These are phyloP conservation scores for Zasmidium citrigriseum DNA, from an alignment of 2,329 filamentous ascomycete species.

Conservation along the genomic window DNA sequence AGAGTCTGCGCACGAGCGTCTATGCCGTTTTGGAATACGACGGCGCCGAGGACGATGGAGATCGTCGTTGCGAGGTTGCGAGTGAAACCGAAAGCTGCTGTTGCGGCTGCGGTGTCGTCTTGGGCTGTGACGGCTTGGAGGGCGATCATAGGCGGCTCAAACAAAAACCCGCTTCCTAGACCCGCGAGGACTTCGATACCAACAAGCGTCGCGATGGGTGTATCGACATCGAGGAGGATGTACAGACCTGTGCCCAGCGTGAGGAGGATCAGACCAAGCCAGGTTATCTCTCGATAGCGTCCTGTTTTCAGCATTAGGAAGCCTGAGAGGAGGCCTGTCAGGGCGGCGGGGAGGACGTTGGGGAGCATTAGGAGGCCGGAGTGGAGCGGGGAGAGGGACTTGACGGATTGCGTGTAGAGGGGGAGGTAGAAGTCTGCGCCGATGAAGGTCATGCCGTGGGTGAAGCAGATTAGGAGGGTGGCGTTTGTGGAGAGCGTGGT, in stretches of 20 bases:
- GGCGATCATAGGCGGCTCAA: conserved; percentile 58
- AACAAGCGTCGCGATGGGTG: conserved; percentile 45
- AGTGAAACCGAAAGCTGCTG: conserved; percentile 53
- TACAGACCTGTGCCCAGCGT: conserved; percentile 52
- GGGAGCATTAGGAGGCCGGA: conserved; percentile 65
- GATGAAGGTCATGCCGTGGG: conserved; percentile 60
- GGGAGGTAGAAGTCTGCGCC: conserved; percentile 70
- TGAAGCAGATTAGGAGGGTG: conserved; percentile 52
- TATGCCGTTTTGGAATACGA: conserved; percentile 61
- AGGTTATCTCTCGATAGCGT: conserved; percentile 50
- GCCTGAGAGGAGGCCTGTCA: conserved; percentile 49
- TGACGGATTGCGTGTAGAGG: conserved; percentile 70
- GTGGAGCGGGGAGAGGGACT: conserved; percentile 60
- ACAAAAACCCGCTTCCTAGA: conserved; percentile 54
- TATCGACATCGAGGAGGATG: conserved; percentile 41
- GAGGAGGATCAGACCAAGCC: conserved; percentile 44
- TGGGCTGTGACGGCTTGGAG: conserved; percentile 53
- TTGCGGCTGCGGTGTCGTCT: conserved; percentile 53
- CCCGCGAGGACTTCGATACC: conserved; percentile 54
- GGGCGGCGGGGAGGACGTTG: conserved; percentile 50
- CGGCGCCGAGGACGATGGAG: conserved; percentile 52
- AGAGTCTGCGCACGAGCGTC: conserved; percentile 54
- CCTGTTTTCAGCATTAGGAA: conserved; percentile 54
- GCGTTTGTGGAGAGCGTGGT: conserved; percentile 57
- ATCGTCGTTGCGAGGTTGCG: conserved; percentile 48